Conservation (phyloP, 192 early-diverging fungal genomes). For the Lunasporangiospora selenospora region DNA sequence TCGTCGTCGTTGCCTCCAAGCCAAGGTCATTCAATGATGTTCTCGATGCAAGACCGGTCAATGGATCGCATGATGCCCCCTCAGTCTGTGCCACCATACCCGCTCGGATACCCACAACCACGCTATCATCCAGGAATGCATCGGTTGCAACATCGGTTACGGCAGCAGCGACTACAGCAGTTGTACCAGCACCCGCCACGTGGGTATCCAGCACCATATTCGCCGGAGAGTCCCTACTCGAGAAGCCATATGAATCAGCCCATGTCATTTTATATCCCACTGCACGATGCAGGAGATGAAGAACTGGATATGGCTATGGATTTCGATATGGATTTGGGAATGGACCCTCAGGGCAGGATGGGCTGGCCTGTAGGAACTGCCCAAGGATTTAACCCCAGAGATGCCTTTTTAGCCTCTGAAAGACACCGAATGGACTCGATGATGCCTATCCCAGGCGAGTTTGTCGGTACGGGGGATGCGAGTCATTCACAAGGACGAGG, state of each 20-base stretch:
- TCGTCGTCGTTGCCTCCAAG: no score
- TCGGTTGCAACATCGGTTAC: constrained; percentile 73
- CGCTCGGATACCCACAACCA: no score
- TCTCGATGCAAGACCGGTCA: no score
- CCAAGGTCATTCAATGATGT: no score
- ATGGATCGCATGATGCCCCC: no score
- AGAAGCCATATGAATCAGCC: constrained; percentile 11
- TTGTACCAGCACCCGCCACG: constrained; percentile 6
- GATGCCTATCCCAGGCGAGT: no score
- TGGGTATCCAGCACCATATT: constrained; percentile 4
- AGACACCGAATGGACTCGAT: constrained; percentile 1
- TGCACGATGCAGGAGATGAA: constrained; percentile 29
- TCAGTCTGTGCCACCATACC: no score
- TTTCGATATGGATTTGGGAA: no score
- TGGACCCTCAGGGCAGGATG: neutral
- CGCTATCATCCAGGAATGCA: constrained; percentile 74
- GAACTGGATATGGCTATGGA: constrained; percentile 37
- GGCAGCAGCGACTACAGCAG: constrained; percentile 18
- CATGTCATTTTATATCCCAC: constrained; percentile 30
- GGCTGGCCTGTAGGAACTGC: constrained; percentile 2
- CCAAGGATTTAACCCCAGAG: neutral
- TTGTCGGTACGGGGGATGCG: neutral
- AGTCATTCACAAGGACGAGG: constrained; percentile 5
- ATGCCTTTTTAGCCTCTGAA: neutral
- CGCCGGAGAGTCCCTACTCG: constrained; percentile 13